These are phyloP conservation scores for Lactifluus rugatus DNA, from an alignment of 768 basidiomycete species.

Conservation along the genomic window DNA sequence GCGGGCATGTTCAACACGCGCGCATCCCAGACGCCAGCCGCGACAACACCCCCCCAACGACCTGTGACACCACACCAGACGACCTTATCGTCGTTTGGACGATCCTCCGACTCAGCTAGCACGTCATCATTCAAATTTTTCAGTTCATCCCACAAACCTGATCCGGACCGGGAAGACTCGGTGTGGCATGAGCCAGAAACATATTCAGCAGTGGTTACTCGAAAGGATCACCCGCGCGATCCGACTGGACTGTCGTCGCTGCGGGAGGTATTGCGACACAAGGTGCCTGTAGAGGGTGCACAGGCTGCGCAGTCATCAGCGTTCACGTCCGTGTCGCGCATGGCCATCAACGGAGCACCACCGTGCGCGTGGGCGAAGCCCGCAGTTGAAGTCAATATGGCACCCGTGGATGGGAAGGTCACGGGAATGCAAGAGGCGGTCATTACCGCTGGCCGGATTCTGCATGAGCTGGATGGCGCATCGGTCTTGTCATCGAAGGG, in stretches of 20 bases:
- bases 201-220: slow-evolving; percentile 48
- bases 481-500: slow-evolving; percentile 23
- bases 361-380: slow-evolving; percentile 48
- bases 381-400: slow-evolving; percentile 43
- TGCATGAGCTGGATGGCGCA: slow-evolving; percentile 35
- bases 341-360: slow-evolving; percentile 18
- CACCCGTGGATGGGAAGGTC: slow-evolving; percentile 44
- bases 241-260: slow-evolving; percentile 46
- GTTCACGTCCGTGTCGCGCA: slow-evolving; percentile 15
- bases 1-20: slow-evolving; percentile 22
- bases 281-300: slow-evolving; percentile 31
- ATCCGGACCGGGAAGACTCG: slow-evolving; percentile 50
- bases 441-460: slow-evolving; percentile 35
- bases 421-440: slow-evolving; percentile 28
- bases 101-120: slow-evolving; percentile 22
- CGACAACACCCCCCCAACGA: neutral
- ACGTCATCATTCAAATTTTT: slow-evolving; percentile 42
- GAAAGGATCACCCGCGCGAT: slow-evolving; percentile 58
- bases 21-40: neutral
- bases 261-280: slow-evolving; percentile 52
- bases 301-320: slow-evolving; percentile 21
- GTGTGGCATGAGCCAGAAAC: slow-evolving; percentile 54
- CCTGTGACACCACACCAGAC: slow-evolving; percentile 6
- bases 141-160: slow-evolving; percentile 34
- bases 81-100: slow-evolving; percentile 18